Base-by-base conservation (phyloP, 768 basidiomycete genomes). In the Stropharia rugosoannulata region DNA sequence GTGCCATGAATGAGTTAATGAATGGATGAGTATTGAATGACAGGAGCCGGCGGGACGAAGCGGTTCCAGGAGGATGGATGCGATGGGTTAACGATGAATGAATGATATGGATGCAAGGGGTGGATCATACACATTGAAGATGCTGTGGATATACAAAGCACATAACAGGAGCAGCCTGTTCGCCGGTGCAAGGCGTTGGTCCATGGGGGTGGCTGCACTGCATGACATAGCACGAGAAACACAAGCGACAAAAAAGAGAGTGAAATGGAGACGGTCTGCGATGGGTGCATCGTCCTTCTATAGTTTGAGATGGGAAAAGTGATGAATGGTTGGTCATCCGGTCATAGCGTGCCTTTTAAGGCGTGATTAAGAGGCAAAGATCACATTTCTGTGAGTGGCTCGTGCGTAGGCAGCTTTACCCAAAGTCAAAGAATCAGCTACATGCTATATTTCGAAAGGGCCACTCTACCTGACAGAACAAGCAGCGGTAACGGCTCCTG, bases 131-230 rank as follows among this genome's bases (percentile, higher is more conserved):
- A 60, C 9, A 51, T 60, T 58, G 46, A 51, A 19, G 22, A 42
- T 43, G 40, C 56, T 38, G 38, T 49, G 37, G 32, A 42, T 58
- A 46, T 58, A 62, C 60, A 61, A 57, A 62, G 57, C 63, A 60
- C 57, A 62, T 62, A 60, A 42, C 58, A 60, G 57, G 29, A 58
- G 59, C 59, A 59, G 50, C 25, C 57, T 36, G 41, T 16, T 18
- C 43, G 39, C 48, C 22, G 25, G 15, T 18, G 12, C 37, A 37
- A 19, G 44, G 22, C 5, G 9, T 11, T 32, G 39, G 38, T 18
- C 38, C n/a, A 36, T 13, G 46, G 27, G 12, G 10, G 37, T 5
- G 22, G 45, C 56, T 54, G 56, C 57, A 48, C 43, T 9, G 61
- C 47, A 58, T 48, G 59, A 55, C 49, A 50, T 57, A 55, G 44